Evolutionary conservation across 441 rosid species (phyloP), one percentile per base, ranked within the genome.

Genomic region (Populus hybrid): DNA sequence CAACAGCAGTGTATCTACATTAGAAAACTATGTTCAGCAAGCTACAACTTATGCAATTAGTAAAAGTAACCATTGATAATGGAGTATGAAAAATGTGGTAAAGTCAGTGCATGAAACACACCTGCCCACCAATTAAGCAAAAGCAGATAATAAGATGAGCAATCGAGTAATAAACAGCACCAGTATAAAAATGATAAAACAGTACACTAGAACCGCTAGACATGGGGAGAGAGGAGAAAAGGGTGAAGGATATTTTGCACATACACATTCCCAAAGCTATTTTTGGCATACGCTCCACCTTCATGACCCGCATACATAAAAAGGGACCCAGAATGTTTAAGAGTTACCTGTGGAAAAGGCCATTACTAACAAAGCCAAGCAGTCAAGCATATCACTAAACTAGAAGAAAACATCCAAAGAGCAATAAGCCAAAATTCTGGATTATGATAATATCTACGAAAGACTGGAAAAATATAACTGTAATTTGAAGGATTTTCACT

Each of bases 271-370:
- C 98, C 98, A 80, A 86, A 95, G 89, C 99, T 95, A 84, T 95
- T 95, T 87, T 95, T 95, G 82, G 99, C 98, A 94, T 92, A 96
- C 74, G 99, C 97, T 81, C 99, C 99, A 70, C 98, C 98, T 63
- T 81, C 84, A 67, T 85, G 82, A 46, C 99, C 98, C 9, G 98
- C 98, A 68, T 94, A 96, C 98, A 96, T 96, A 83, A 96, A 94
- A 76, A 96, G 98, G 69, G 99, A 96, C 72, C 99, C 99, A 67
- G 99, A 96, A 76, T 96, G 98, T 86, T 96, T 96, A 61, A 94
- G 93, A 9, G 98, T 87, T 73, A 96, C 99, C 99, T 95, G 88
- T 76, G 70, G 70, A 71, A 78, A 73, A 71, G 53, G 50, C 24
- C 76, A 82, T 79, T 68, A 69, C 77, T 67, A 83, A n/a, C 14